Conservation (phyloP, 2,329 filamentous ascomycete genomes). For the Colletotrichum magnum region DNA sequence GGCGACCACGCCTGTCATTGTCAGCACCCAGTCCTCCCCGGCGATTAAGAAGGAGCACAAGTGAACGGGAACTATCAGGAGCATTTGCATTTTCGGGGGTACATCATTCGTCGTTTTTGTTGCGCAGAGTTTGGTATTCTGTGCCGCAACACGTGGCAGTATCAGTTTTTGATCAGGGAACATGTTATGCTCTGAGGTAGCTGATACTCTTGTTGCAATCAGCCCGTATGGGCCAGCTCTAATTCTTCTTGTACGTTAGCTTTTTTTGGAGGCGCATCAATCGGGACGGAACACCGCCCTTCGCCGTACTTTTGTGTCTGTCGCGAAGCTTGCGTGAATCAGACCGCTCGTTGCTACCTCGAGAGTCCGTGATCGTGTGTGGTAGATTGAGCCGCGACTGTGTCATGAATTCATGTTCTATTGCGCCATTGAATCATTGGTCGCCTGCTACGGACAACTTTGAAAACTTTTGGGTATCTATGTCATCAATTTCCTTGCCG, state of each 20-base stretch:
- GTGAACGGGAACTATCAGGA: constrained; percentile 29
- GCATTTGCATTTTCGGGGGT: constrained; percentile 39
- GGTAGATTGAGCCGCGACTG: no score
- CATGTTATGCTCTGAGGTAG: constrained; percentile 55
- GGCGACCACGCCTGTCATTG: constrained; percentile 57
- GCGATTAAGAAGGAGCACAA: constrained; percentile 57
- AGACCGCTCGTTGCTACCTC: no score
- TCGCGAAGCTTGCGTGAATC: not conserved
- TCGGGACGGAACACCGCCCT: constrained; percentile 26
- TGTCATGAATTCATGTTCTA: not conserved
- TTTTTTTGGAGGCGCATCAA: constrained; percentile 46
- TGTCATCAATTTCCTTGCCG: constrained; percentile 45
- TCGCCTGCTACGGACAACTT: constrained; percentile 35
- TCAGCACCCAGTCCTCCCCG: constrained; percentile 65
- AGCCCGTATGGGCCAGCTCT: constrained; percentile 50
- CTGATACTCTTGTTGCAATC: constrained; percentile 51
- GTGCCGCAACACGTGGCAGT: constrained; percentile 39
- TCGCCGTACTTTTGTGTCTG: constrained; percentile 23
- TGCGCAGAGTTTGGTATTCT: constrained; percentile 28
- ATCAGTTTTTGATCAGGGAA: constrained; percentile 47
- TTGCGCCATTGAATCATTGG: constrained; percentile 11
- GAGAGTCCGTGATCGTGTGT: no score
- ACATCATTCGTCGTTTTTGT: constrained; percentile 37
- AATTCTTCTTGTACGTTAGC: constrained; percentile 57
- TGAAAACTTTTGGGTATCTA: constrained; percentile 40